Percentiles rank a stretch among this genome's conserved stretches.
Evolutionary conservation across 1,139 yeast genomes (phyloP).

Genomic region (Keqinozyma sinolaborantium): DNA sequence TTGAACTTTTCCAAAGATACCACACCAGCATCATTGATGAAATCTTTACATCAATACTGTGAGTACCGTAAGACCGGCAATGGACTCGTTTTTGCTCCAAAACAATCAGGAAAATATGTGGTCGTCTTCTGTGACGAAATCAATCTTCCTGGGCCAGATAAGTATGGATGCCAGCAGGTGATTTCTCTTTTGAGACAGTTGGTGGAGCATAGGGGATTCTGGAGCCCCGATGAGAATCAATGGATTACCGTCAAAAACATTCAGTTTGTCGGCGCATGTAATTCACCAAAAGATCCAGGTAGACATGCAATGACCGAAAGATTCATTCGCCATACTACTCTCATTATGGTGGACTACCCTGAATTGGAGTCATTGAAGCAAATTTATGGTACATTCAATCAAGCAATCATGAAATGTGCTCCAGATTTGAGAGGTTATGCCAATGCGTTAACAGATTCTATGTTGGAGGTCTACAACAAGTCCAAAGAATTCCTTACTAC

Average conservation of each 20-base stretch:
- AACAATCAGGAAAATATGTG: slow-evolving; percentile 63
- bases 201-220: slow-evolving; percentile 73
- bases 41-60: slow-evolving; percentile 72
- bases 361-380: slow-evolving; percentile 57
- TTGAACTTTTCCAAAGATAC: slow-evolving; percentile 86
- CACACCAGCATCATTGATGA: slow-evolving; percentile 57
- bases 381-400: slow-evolving; percentile 61
- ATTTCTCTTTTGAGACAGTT: slow-evolving; percentile 76
- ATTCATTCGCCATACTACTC: slow-evolving; percentile 64
- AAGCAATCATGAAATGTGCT: slow-evolving; percentile 56
- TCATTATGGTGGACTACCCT: slow-evolving; percentile 82
- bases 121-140: slow-evolving; percentile 92
- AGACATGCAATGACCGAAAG: slow-evolving; percentile 58
- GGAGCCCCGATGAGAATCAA: slow-evolving; percentile 55
- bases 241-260: slow-evolving; percentile 71
- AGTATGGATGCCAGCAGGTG: slow-evolving; percentile 73
- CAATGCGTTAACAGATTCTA: slow-evolving; percentile 54
- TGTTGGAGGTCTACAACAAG: slow-evolving; percentile 58
- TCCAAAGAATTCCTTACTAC: slow-evolving; percentile 41
- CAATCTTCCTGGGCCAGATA: slow-evolving; percentile 72
- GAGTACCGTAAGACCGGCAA: slow-evolving; percentile 50
- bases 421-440: slow-evolving; percentile 62
- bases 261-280: slow-evolving; percentile 93
- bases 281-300: slow-evolving; percentile 83
- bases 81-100: slow-evolving; percentile 59